These are phyloP conservation scores for Gloeophyllum trabeum DNA, from an alignment of 768 basidiomycete genomes.

Conservation along the genomic window DNA sequence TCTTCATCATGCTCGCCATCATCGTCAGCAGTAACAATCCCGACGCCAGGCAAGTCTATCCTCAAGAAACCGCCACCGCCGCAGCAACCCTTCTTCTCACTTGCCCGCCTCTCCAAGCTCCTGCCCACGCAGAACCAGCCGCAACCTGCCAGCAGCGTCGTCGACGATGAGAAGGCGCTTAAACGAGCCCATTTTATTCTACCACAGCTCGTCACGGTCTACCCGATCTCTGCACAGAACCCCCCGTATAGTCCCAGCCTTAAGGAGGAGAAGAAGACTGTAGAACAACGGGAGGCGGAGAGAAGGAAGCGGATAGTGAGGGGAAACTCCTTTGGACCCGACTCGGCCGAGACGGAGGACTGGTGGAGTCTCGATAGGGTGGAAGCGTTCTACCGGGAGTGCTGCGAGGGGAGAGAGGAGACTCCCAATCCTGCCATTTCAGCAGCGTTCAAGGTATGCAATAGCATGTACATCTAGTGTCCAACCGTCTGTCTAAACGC, in stretches of 20 bases:
- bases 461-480: background rate
- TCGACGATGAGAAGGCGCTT: conserved; percentile 48
- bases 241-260: conserved; percentile 75
- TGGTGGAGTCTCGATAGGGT: conserved; percentile 87
- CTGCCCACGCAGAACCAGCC: conserved; percentile 58
- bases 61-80: conserved; percentile 65
- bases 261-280: conserved; percentile 73
- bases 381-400: conserved; percentile 79
- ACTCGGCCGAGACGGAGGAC: conserved; percentile 22
- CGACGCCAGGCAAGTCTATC: conserved; percentile 71
- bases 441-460: conserved; percentile 66
- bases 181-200: conserved; percentile 89
- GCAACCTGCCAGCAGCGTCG: conserved; percentile 12
- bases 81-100: conserved; percentile 57
- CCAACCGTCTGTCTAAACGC: background rate
- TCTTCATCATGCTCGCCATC: conserved; percentile 54
- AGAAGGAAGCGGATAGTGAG: conserved; percentile 54
- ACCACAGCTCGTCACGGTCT: conserved; percentile 75
- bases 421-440: conserved; percentile 51
- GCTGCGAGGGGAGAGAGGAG: conserved; percentile 71
- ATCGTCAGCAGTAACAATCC: conserved; percentile 73
- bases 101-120: conserved; percentile 55
- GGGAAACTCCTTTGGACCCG: conserved; percentile 28
- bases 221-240: conserved; percentile 78
- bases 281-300: conserved; percentile 66